Evolutionary conservation across 371 early-diverging fungal genomes (phyloP).

Genomic region (Homolaphlyctis polyrhiza): DNA sequence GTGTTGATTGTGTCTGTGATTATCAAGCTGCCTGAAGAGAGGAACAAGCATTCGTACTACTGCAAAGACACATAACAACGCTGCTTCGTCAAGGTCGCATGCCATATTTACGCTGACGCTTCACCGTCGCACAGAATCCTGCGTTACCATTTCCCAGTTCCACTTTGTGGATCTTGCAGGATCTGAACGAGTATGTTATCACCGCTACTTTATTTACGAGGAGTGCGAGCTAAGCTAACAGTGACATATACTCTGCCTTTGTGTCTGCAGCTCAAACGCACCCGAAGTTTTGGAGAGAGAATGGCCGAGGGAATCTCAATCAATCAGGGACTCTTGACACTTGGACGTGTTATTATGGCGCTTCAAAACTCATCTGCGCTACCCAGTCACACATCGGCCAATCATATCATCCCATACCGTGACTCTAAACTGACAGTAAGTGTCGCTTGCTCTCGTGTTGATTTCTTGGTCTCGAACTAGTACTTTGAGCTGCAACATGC

Average conservation of each 20-base stretch:
- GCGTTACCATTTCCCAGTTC: slow-evolving; percentile 74
- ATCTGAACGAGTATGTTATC: slow-evolving; percentile 68
- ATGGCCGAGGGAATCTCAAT: slow-evolving; percentile 96
- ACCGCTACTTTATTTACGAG: not conserved
- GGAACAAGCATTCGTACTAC: slow-evolving; percentile 64
- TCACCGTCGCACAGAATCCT: slow-evolving; percentile 17
- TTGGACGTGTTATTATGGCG: slow-evolving; percentile 99
- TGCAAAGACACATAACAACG: slow-evolving; percentile 96
- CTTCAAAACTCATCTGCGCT: slow-evolving; percentile 87
- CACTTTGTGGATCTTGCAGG: slow-evolving; percentile 99
- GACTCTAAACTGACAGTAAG: slow-evolving; percentile 91
- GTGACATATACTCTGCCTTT: not conserved
- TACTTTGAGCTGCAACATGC: not conserved
- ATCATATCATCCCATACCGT: slow-evolving; percentile 81
- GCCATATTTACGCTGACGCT: slow-evolving; percentile 93
- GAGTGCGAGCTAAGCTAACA: not conserved
- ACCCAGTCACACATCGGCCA: no score
- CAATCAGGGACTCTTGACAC: slow-evolving; percentile 94
- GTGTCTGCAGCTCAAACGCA: slow-evolving; percentile 68
- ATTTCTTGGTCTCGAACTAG: not conserved
- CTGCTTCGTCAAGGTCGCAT: slow-evolving; percentile 91
- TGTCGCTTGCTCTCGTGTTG: not conserved
- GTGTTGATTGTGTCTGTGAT: no score
- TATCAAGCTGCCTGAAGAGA: slow-evolving; percentile 22
- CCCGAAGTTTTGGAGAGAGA: slow-evolving; percentile 86